Evolutionary conservation across 73 alveolate species (phyloP).

Genomic region (Symbiodinium natans): DNA sequence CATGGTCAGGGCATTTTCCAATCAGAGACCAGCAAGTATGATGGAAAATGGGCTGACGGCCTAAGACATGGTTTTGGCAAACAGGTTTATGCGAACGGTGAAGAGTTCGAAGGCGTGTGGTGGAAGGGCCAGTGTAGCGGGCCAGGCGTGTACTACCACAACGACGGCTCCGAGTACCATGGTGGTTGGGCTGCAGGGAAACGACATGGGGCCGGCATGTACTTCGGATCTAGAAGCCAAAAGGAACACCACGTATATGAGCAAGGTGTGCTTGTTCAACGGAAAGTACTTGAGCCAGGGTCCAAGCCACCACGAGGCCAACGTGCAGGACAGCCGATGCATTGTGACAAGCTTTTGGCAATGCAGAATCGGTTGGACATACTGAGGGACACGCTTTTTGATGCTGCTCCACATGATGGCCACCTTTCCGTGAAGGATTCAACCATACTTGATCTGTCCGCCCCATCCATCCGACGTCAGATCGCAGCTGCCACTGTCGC

Average conservation of each 20-base stretch:
- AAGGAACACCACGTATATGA: slow-evolving; percentile 64
- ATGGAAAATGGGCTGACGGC: slow-evolving; percentile 63
- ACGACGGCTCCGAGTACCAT: slow-evolving; percentile 62
- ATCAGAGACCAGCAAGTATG: slow-evolving; percentile 11
- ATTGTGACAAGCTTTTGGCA: slow-evolving; percentile 33
- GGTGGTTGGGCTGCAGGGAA: slow-evolving; percentile 76
- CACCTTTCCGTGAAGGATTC: slow-evolving; percentile 77
- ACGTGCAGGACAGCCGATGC: slow-evolving; percentile 70
- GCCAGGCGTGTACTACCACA: slow-evolving; percentile 61
- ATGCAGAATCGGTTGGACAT: slow-evolving; percentile 23
- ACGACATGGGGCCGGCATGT: slow-evolving; percentile 73
- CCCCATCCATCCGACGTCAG: slow-evolving; percentile 50
- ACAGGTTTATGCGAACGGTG: slow-evolving; percentile 38
- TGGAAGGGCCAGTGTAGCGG: slow-evolving; percentile 80
- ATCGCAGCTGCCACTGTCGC: slow-evolving; percentile 66
- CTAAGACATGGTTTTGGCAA: slow-evolving; percentile 35
- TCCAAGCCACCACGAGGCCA: slow-evolving; percentile 84
- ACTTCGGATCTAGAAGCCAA: slow-evolving; percentile 43
- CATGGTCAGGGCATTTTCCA: slow-evolving; percentile 38
- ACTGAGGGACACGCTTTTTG: slow-evolving; percentile 34
- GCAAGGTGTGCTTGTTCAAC: slow-evolving; percentile 26
- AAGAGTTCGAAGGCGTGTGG: slow-evolving; percentile 37
- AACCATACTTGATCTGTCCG: slow-evolving; percentile 33
- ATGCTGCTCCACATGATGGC: slow-evolving; percentile 22
- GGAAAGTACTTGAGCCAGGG: slow-evolving; percentile 27